These are phyloP conservation scores for Scytalidium sp. DNA, from an alignment of 2,329 filamentous ascomycete genomes.

Conservation along the genomic window DNA sequence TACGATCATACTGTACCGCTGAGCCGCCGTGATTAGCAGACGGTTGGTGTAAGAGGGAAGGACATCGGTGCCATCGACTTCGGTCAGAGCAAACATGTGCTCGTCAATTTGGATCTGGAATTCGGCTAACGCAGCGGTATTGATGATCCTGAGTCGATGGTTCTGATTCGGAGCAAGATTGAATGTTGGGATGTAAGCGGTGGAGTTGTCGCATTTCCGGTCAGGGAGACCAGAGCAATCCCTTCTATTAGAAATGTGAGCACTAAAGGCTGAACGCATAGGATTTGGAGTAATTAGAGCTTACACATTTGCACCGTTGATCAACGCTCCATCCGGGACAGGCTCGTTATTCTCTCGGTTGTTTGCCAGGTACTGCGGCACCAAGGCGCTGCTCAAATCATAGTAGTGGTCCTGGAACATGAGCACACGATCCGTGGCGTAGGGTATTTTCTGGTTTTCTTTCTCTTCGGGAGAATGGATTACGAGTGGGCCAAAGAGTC, in stretches of 20 bases:
- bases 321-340: slow-evolving; percentile 36
- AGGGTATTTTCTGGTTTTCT: slow-evolving; percentile 45
- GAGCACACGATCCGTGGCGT: slow-evolving; percentile 54
- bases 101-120: slow-evolving; percentile 68
- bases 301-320: slow-evolving; percentile 33
- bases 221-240: slow-evolving; percentile 27
- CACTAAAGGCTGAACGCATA: background rate
- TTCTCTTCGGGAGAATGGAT: slow-evolving; percentile 53
- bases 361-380: slow-evolving; percentile 28
- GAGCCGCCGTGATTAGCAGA: slow-evolving; percentile 63
- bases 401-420: slow-evolving; percentile 70
- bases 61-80: slow-evolving; percentile 67
- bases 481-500: slow-evolving; percentile 61
- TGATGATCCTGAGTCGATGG: slow-evolving; percentile 64
- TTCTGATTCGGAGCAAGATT: slow-evolving; percentile 46
- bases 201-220: slow-evolving; percentile 38
- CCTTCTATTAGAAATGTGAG: slow-evolving; percentile 5
- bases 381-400: slow-evolving; percentile 38
- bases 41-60: slow-evolving; percentile 54
- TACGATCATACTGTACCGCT: slow-evolving; percentile 64
- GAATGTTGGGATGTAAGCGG: slow-evolving; percentile 33
- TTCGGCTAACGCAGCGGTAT: slow-evolving; percentile 65
- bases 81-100: slow-evolving; percentile 59
- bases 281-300: background rate
- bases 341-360: slow-evolving; percentile 35